Percentiles rank a stretch among this genome's conserved stretches.
These are phyloP conservation scores for Boechera divaricarpa DNA, from an alignment of 345 rosid genomes.

Conservation along the genomic window DNA sequence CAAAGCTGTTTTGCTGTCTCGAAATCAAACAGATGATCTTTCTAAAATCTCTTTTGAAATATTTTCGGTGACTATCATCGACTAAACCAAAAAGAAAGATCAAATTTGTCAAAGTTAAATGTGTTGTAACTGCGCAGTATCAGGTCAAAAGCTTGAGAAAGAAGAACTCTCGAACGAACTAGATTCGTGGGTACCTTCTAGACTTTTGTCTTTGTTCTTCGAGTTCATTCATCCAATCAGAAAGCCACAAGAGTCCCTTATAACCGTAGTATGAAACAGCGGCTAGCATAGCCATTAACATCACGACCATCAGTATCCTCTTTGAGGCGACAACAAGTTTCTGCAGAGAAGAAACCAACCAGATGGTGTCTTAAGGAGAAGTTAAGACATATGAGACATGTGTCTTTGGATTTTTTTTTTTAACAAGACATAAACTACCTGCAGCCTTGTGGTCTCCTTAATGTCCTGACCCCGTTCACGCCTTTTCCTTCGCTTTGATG, in stretches of 20 bases:
- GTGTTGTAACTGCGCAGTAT: slow-evolving; percentile 27
- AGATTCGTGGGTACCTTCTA: slow-evolving; percentile 49
- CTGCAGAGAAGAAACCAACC: slow-evolving; percentile 51
- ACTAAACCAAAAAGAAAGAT: slow-evolving; percentile 10
- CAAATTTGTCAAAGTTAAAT: slow-evolving; percentile 10
- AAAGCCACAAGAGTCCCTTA: slow-evolving; percentile 75
- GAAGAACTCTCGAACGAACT: slow-evolving; percentile 2
- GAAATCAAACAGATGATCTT: slow-evolving; percentile 11
- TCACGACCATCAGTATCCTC: slow-evolving; percentile 53
- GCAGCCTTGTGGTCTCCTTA: slow-evolving; percentile 55
- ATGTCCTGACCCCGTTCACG: slow-evolving; percentile 63
- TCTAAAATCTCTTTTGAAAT: neutral
- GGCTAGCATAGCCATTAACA: slow-evolving; percentile 44
- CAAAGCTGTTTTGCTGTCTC: slow-evolving; percentile 17
- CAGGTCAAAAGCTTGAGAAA: slow-evolving; percentile 26
- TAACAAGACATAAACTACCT: slow-evolving; percentile 49
- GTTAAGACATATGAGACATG: neutral
- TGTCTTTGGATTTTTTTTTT: neutral
- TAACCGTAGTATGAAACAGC: slow-evolving; percentile 70
- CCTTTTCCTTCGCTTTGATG: slow-evolving; percentile 68
- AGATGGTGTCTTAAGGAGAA: neutral
- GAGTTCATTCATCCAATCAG: slow-evolving; percentile 87
- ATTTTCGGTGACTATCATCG: neutral
- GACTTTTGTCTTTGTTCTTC: slow-evolving; percentile 63
- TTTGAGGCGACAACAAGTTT: slow-evolving; percentile 50